These are phyloP conservation scores for Cutaneotrichosporon sp. DNA, from an alignment of 1,284 basidiomycete genomes.

Conservation along the genomic window DNA sequence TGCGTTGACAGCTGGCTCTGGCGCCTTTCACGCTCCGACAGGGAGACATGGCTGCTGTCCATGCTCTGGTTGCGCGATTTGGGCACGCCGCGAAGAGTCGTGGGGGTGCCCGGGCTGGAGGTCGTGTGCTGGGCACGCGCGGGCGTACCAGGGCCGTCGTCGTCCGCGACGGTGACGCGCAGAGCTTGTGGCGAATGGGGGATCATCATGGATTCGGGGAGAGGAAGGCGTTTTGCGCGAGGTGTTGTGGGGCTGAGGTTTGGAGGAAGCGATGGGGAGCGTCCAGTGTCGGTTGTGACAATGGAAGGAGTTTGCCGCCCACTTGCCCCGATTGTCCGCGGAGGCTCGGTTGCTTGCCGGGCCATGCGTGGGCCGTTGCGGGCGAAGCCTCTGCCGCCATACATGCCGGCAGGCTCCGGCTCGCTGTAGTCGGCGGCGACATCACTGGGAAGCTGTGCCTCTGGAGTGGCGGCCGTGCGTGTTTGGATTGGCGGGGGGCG, in stretches of 20 bases:
- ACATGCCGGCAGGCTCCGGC: constrained; percentile 8
- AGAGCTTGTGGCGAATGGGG: constrained; percentile 7
- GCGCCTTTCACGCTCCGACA: constrained; percentile 37
- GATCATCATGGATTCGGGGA: constrained; percentile 6
- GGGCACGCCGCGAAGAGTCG: background rate
- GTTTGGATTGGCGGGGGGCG: constrained; percentile 50
- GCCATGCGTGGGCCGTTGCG: constrained; percentile 39
- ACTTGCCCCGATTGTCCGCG: background rate
- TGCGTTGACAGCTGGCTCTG: constrained; percentile 38
- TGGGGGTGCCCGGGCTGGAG: background rate
- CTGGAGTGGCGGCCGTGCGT: constrained; percentile 45
- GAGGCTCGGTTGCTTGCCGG: constrained; percentile 12
- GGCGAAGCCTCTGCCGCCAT: constrained; percentile 36
- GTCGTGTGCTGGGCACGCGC: background rate
- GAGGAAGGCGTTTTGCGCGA: constrained; percentile 9
- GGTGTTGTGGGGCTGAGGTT: constrained; percentile 15
- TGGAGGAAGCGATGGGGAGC: constrained; percentile 19
- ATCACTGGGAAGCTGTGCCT: constrained; percentile 29
- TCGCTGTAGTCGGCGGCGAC: constrained; percentile 11
- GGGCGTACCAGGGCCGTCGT: constrained; percentile 9
- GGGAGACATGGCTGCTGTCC: constrained; percentile 3
- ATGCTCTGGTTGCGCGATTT: constrained; percentile 8
- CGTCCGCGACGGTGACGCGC: constrained; percentile 7
- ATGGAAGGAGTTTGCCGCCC: constrained; percentile 7
- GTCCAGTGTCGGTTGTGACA: constrained; percentile 4